Base-by-base conservation (phyloP, 225 moss, liverwort and hornwort species). In the Bryoerythrophyllum caledonicum region DNA sequence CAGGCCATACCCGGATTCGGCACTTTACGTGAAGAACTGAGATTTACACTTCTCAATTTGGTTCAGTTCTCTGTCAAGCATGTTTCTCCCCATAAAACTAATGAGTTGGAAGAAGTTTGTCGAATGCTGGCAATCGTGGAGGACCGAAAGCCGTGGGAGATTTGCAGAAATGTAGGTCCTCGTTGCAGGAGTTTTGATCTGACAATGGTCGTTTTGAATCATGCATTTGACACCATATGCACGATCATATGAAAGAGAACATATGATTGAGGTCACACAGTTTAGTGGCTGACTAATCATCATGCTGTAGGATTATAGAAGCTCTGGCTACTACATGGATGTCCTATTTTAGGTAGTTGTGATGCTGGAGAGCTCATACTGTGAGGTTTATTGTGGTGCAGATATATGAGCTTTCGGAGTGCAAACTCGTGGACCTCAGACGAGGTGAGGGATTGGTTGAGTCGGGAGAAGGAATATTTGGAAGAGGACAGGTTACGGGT, bases 251-350 rank as follows among this genome's bases (percentile, higher is more conserved):
- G 19, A 23, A 0, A 37, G 1, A 10, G 4, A 0, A 2, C 0
- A 0, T 5, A 0, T 0, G 2, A 0, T 8, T 0, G 17, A 0
- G 2, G 26, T 1, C 2, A 6, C 1, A 0, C 44, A n/a, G n/a
- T n/a, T 0, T 37, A 0, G 13, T 35, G 0, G 4, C 0, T 66
- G 26, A 1, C 44, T 44, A 44, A 3, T 27, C 0, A 20, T 30
- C 28, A 13, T 5, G 12, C 19, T 4, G n/a, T n/a, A 20, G 0
- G 2, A 2, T 44, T 4, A 0, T 15, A 44, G 44, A 4, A 44
- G 44, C 12, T 44, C 15, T 44, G 44, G 51, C 20, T 34, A 32
- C 32, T 35, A 0, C 35, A 23, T 10, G 17, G 23, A 24, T 62
- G 23, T 17, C 25, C 49, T 17, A 6, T 19, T 8, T 9, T 21